A percentile compares a stretch with the other conserved stretches of the same genome.
These are phyloP conservation scores for Ophiostoma australiae DNA, from an alignment of 2,329 filamentous ascomycete species.

Conservation along the genomic window DNA sequence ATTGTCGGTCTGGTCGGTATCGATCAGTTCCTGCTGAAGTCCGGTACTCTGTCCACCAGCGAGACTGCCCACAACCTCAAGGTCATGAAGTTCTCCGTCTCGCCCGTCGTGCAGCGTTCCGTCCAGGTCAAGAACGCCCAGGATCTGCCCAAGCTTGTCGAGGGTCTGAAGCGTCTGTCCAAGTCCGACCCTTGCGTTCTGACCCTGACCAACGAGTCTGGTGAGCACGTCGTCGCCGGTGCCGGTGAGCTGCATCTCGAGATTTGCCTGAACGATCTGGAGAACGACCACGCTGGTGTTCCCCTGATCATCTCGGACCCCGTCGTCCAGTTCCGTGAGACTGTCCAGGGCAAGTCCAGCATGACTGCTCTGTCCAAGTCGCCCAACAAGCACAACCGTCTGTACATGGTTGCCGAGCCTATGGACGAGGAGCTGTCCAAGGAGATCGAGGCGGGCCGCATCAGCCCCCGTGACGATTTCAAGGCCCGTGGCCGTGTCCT, in stretches of 20 bases:
- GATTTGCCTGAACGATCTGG: constrained; percentile 99
- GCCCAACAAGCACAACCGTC: constrained; percentile 99
- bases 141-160: constrained; percentile 98
- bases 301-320: constrained; percentile 97
- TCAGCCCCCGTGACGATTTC: constrained; percentile 94
- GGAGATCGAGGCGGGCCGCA: constrained; percentile 88
- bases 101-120: constrained; percentile 95
- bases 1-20: constrained; percentile 99
- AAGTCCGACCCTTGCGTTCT: constrained; percentile 99
- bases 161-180: constrained; percentile 99
- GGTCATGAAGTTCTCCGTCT: constrained; percentile 99
- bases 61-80: constrained; percentile 99
- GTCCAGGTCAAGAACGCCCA: constrained; percentile 99
- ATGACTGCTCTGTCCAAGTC: constrained; percentile 99
- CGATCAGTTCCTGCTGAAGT: constrained; percentile 99
- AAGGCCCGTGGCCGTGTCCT: constrained; percentile 95
- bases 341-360: constrained; percentile 75
- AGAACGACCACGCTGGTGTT: constrained; percentile 98
- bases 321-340: constrained; percentile 98
- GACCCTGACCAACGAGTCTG: constrained; percentile 81
- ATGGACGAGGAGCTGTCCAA: constrained; percentile 85
- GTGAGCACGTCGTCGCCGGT: constrained; percentile 98
- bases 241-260: constrained; percentile 99
- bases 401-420: constrained; percentile 91
- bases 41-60: constrained; percentile 95